Percentiles rank a stretch among this genome's conserved stretches.
These are phyloP conservation scores for Geotrichum reessii DNA, from an alignment of 1,139 yeast species.

Conservation along the genomic window DNA sequence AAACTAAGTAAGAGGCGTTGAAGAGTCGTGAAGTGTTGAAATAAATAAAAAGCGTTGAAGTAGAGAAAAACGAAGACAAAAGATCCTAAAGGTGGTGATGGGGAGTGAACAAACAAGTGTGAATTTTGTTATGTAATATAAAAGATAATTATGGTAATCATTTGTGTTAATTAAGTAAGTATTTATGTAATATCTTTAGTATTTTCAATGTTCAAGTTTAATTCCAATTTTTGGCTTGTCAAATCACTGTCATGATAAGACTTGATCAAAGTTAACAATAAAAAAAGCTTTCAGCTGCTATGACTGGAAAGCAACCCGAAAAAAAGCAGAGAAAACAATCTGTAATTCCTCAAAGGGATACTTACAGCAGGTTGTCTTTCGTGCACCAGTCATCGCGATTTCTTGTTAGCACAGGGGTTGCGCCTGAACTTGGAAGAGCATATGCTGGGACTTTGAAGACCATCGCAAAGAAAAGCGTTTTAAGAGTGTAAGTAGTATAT, in stretches of 20 bases:
- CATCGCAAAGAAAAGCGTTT: slow-evolving; percentile 58
- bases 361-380: slow-evolving; percentile 52
- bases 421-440: slow-evolving; percentile 38
- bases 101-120: slow-evolving; percentile 1
- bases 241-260: too few species aligned
- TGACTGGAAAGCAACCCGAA: background rate
- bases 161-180: background rate
- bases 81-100: slow-evolving; percentile 11
- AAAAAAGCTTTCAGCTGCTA: background rate
- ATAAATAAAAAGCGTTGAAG: background rate
- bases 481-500: slow-evolving; percentile 40
- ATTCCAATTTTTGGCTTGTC: background rate
- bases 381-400: slow-evolving; percentile 48
- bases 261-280: too few species aligned
- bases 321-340: slow-evolving; percentile 26
- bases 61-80: slow-evolving; percentile 1
- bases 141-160: background rate
- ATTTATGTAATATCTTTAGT: background rate
- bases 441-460: slow-evolving; percentile 37
- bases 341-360: slow-evolving; percentile 52
- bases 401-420: slow-evolving; percentile 24
- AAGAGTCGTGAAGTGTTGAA: background rate
- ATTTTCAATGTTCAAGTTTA: background rate
- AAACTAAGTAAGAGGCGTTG: background rate
- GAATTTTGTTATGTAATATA: background rate